Evolutionary conservation across 495 filamentous ascomycete species (phyloP).

Genomic region (Viridothelium virens): DNA sequence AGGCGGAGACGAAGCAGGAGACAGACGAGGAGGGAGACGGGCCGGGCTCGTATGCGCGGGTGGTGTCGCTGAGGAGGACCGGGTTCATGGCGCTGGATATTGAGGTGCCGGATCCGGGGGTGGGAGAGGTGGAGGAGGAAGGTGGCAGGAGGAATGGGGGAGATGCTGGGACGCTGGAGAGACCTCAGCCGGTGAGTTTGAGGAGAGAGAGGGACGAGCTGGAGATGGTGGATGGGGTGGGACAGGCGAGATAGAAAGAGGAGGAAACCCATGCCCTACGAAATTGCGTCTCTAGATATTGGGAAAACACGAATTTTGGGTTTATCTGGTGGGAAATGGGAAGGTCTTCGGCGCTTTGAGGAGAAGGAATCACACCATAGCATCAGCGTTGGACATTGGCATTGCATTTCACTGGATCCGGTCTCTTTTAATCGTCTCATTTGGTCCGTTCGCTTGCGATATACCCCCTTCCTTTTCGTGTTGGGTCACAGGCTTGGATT

Average conservation of each 20-base stretch:
- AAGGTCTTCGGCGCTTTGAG: background rate
- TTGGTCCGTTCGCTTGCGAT: background rate
- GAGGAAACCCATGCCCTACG: background rate
- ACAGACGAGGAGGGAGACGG: background rate
- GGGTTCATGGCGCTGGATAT: slow-evolving; percentile 26
- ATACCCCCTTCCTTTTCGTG: background rate
- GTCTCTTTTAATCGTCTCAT: background rate
- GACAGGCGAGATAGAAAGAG: background rate
- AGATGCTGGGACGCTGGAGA: background rate
- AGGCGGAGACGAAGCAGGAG: background rate
- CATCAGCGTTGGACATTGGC: background rate
- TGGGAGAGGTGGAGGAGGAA: slow-evolving; percentile 19
- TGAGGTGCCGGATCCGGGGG: slow-evolving; percentile 28
- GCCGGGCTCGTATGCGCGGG: slow-evolving; percentile 15
- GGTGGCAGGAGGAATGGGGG: background rate
- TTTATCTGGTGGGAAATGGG: too few relatives aligned
- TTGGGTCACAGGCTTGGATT: too few relatives aligned
- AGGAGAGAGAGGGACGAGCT: background rate
- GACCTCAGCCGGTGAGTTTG: background rate
- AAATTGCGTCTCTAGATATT: background rate
- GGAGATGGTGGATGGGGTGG: background rate
- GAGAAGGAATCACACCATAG: background rate
- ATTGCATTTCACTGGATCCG: background rate
- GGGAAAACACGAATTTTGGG: background rate
- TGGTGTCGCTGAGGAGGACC: slow-evolving; percentile 21